Conservation (phyloP, 2,329 filamentous ascomycete genomes). For the Cladophialophora carrionii region DNA sequence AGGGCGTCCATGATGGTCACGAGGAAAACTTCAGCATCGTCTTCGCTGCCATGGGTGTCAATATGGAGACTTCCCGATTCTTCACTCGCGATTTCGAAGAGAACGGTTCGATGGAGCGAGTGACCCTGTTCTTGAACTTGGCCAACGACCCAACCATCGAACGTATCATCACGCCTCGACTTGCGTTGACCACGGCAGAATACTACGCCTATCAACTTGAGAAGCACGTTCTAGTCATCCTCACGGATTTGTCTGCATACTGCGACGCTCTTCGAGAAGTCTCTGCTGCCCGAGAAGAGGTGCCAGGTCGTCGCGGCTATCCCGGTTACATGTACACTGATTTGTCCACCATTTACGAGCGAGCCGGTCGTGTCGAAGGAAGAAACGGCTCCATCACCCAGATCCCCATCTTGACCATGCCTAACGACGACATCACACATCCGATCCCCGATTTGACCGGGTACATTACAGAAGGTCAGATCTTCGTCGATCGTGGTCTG, state of each 20-base stretch:
- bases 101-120: constrained; percentile 97
- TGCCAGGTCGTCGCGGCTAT: constrained; percentile 97
- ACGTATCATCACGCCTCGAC: constrained; percentile 98
- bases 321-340: constrained; percentile 99
- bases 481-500: constrained; percentile 92
- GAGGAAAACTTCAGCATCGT: constrained; percentile 99
- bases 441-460: constrained; percentile 98
- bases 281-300: constrained; percentile 96
- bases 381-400: constrained; percentile 98
- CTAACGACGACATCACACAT: constrained; percentile 98
- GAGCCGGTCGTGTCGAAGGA: constrained; percentile 93
- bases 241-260: constrained; percentile 97
- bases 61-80: constrained; percentile 97
- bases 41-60: constrained; percentile 99
- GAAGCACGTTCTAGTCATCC: constrained; percentile 98
- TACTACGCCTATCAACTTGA: constrained; percentile 99
- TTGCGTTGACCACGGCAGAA: constrained; percentile 95
- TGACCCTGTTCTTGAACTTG: constrained; percentile 97
- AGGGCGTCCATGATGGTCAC: constrained; percentile 93
- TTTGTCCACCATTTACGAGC: constrained; percentile 99
- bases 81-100: constrained; percentile 99
- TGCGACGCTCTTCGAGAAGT: constrained; percentile 99
- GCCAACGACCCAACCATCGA: constrained; percentile 99
- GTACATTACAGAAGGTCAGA: constrained; percentile 98
- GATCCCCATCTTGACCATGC: constrained; percentile 98